Percentiles rank a stretch among this genome's conserved stretches.
These are phyloP conservation scores for Andrographis paniculata DNA, from an alignment of 305 asterid species.

Conservation along the genomic window DNA sequence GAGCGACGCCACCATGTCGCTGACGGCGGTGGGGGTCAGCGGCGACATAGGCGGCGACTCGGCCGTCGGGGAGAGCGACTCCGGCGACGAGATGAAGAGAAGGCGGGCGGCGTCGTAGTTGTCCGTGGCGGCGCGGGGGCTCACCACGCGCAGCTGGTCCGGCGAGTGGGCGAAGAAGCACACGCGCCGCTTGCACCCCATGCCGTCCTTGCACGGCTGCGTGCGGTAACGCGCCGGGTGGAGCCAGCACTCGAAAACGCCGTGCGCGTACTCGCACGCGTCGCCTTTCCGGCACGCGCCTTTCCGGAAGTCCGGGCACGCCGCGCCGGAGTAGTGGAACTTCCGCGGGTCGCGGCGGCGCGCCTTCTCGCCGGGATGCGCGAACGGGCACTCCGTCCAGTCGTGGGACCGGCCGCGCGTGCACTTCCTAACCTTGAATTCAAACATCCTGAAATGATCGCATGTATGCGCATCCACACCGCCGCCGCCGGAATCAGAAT, in stretches of 20 bases:
- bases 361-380: too few species aligned
- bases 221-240: conserved; percentile 24
- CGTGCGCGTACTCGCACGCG: conserved; percentile 21
- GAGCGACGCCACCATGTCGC: conserved; percentile 31
- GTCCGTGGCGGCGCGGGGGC: conserved; percentile 28
- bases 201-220: conserved; percentile 17
- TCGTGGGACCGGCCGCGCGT: conserved; percentile 42
- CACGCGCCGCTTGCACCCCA: conserved; percentile 18
- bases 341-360: conserved; percentile 50
- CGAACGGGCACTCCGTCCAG: conserved; percentile 55
- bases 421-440: conserved; percentile 43
- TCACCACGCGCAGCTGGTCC: conserved; percentile 24
- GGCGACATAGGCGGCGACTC: conserved; percentile 57
- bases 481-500: conserved; percentile 13
- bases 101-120: conserved; percentile 9
- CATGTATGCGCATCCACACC: conserved; percentile 28
- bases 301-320: conserved; percentile 45
- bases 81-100: conserved; percentile 30
- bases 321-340: conserved; percentile 35
- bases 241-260: conserved; percentile 24
- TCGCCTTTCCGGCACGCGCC: conserved; percentile 28
- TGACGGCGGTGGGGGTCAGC: conserved; percentile 22
- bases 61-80: conserved; percentile 31
- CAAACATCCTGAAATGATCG: conserved; percentile 43
- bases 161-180: conserved; percentile 27